Conservation (phyloP, 306 rosid species). For the Luffa aegyptiaca region DNA sequence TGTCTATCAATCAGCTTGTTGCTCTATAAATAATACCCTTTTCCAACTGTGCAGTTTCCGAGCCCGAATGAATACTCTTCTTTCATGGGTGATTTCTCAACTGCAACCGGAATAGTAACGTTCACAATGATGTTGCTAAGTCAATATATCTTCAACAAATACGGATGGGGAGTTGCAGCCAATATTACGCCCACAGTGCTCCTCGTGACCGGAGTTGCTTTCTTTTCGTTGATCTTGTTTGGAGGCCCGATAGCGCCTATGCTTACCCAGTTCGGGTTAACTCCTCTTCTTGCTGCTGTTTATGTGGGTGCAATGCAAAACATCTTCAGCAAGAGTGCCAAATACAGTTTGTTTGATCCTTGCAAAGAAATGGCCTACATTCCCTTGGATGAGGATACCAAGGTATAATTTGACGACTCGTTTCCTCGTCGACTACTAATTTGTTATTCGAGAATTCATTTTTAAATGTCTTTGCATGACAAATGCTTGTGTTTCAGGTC, state of each 20-base stretch:
- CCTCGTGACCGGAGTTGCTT: constrained; percentile 80
- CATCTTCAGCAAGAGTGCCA: constrained; percentile 99
- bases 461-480: neutral
- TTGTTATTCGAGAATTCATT: neutral
- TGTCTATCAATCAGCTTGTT: neutral
- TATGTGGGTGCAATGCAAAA: constrained; percentile 99
- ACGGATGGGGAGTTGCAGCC: constrained; percentile 98
- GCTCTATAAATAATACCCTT: neutral
- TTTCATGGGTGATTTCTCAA: constrained; percentile 97
- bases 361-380: constrained; percentile 99
- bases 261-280: constrained; percentile 60
- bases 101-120: constrained; percentile 88
- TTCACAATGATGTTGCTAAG: constrained; percentile 89
- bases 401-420: neutral
- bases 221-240: constrained; percentile 75
- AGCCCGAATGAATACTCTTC: constrained; percentile 96
- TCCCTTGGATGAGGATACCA: constrained; percentile 71
- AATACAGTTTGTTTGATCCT: constrained; percentile 94
- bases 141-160: constrained; percentile 68
- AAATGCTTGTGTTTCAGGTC: constrained; percentile 42
- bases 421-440: no score
- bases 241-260: constrained; percentile 66
- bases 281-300: constrained; percentile 98
- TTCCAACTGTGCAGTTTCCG: constrained; percentile 51
- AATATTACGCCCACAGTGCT: constrained; percentile 84